Conservation (phyloP, 306 rosid genomes). For the Glycine tomentella region DNA sequence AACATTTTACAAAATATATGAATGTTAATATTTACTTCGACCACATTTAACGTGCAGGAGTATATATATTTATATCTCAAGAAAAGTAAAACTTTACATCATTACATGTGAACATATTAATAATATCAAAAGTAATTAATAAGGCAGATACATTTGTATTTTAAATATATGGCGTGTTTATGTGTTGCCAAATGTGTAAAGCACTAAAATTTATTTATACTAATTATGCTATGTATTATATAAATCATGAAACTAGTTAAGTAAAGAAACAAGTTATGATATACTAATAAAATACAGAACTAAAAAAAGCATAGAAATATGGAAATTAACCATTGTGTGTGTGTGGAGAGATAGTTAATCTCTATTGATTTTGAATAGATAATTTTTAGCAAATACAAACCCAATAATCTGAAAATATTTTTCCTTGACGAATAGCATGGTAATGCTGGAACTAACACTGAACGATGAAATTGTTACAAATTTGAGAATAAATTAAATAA, state of each 20-base stretch:
- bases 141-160: not conserved
- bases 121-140: not conserved
- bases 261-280: not conserved
- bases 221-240: not conserved
- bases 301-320: not conserved
- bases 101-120: not conserved
- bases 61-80: no score
- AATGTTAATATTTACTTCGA: not conserved
- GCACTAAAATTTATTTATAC: no score
- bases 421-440: not conserved
- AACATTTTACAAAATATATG: not conserved
- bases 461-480: not conserved
- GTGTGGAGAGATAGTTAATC: no score
- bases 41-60: not conserved
- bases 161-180: not conserved
- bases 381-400: not conserved
- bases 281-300: not conserved
- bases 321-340: not conserved
- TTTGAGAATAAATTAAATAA: not conserved
- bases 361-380: not conserved
- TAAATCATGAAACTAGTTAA: not conserved
- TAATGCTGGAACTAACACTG: not conserved
- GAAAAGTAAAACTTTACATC: not conserved
- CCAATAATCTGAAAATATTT: not conserved
- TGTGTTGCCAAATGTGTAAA: not conserved